Conservation (phyloP, 2,329 filamentous ascomycete species). For the Nigrospora oryzae region DNA sequence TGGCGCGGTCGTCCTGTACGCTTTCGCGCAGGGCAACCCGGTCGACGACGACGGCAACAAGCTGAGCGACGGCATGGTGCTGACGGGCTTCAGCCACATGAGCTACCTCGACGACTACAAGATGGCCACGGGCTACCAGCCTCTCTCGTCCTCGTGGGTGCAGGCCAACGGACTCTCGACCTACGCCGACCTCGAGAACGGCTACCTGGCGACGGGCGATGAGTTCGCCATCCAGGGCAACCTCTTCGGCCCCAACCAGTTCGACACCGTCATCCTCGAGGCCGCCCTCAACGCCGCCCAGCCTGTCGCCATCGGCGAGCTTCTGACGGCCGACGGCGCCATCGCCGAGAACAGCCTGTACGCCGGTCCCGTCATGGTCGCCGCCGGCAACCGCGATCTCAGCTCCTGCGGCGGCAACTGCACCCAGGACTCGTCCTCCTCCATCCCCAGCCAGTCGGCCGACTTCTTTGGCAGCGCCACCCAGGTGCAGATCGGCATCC, state of each 20-base stretch:
- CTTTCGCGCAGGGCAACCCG: slow-evolving; percentile 30
- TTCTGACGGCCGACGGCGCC: slow-evolving; percentile 32
- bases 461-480: no score
- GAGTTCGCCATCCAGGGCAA: slow-evolving; percentile 40
- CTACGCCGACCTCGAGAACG: slow-evolving; percentile 29
- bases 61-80: slow-evolving; percentile 41
- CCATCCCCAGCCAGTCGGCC: no score
- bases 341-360: no score
- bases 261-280: slow-evolving; percentile 43
- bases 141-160: slow-evolving; percentile 36
- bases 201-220: slow-evolving; percentile 43
- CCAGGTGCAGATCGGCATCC: no score
- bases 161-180: slow-evolving; percentile 24
- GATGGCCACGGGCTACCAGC: slow-evolving; percentile 5
- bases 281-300: slow-evolving; percentile 38
- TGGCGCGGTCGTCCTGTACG: slow-evolving; percentile 50
- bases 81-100: slow-evolving; percentile 51
- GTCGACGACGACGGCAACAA: slow-evolving; percentile 18
- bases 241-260: slow-evolving; percentile 43
- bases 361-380: no score
- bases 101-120: slow-evolving; percentile 33
- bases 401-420: no score
- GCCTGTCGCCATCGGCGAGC: slow-evolving; percentile 48
- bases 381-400: no score
- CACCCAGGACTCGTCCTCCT: no score